Conservation (phyloP, 495 filamentous ascomycete genomes). For the Collariella sp. region DNA sequence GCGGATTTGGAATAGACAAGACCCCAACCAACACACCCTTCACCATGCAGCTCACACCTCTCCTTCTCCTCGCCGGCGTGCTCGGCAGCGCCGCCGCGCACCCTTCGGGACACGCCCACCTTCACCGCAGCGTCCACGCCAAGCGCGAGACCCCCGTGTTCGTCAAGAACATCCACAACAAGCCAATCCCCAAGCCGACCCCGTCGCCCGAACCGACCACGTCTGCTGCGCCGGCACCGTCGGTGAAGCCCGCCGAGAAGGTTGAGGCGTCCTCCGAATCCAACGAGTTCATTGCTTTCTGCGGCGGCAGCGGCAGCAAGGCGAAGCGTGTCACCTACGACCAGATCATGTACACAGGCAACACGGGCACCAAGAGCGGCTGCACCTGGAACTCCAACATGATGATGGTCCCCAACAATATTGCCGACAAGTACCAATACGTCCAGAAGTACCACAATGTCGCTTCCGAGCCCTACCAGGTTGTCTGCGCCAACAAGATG, state of each 20-base stretch:
- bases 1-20: conserved; percentile 8
- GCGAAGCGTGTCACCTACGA: conserved; percentile 30
- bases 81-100: conserved; percentile 20
- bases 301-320: conserved; percentile 16
- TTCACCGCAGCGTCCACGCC: conserved; percentile 22
- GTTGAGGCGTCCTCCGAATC: background rate
- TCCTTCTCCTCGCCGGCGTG: conserved; percentile 25
- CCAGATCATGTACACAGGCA: conserved; percentile 31
- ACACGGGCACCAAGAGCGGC: conserved; percentile 21
- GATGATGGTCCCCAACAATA: conserved; percentile 30
- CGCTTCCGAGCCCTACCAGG: conserved; percentile 17
- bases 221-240: background rate
- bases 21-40: background rate
- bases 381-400: conserved; percentile 33
- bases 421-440: conserved; percentile 29
- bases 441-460: conserved; percentile 31
- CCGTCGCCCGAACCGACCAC: conserved; percentile 5
- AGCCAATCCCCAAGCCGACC: conserved; percentile 6
- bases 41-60: conserved; percentile 25
- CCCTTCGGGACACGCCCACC: conserved; percentile 29
- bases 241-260: background rate
- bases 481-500: conserved; percentile 34
- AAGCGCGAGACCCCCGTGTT: conserved; percentile 15
- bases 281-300: conserved; percentile 19
- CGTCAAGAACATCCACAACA: conserved; percentile 21